Percentiles rank a stretch among this genome's conserved stretches.
These are phyloP conservation scores for Phytophthora syringae DNA, from an alignment of 352 stramenopile species.

Conservation along the genomic window DNA sequence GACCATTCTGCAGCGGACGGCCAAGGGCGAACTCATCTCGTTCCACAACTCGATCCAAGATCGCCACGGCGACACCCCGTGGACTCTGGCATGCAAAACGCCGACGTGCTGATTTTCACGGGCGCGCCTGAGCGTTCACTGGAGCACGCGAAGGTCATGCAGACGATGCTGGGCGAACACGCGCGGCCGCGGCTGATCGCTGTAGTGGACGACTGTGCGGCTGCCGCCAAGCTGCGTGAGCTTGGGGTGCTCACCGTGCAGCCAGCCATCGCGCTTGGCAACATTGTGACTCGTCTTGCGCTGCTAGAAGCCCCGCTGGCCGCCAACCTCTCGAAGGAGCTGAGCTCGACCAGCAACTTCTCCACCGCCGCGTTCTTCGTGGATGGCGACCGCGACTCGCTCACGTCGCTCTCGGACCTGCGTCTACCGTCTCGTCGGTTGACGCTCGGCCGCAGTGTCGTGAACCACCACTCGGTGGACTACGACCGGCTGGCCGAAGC, in stretches of 20 bases:
- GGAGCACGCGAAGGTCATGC: slow-evolving; percentile 59
- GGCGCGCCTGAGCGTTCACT: slow-evolving; percentile 51
- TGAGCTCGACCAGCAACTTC: slow-evolving; percentile 46
- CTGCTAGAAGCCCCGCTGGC: slow-evolving; percentile 52
- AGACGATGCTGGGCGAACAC: slow-evolving; percentile 48
- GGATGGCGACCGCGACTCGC: slow-evolving; percentile 44
- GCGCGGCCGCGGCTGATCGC: slow-evolving; percentile 57
- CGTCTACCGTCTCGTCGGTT: slow-evolving; percentile 39
- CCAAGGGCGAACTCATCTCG: slow-evolving; percentile 66
- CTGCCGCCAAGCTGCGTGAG: slow-evolving; percentile 50
- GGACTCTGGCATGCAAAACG: slow-evolving; percentile 42
- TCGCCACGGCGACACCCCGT: slow-evolving; percentile 22
- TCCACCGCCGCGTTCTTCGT: slow-evolving; percentile 60
- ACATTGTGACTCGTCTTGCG: slow-evolving; percentile 65
- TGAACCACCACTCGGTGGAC: slow-evolving; percentile 72
- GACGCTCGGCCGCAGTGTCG: slow-evolving; percentile 59
- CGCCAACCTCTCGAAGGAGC: slow-evolving; percentile 44
- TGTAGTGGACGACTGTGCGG: slow-evolving; percentile 49
- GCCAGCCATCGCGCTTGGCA: slow-evolving; percentile 68
- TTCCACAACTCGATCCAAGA: slow-evolving; percentile 69
- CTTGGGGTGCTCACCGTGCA: slow-evolving; percentile 67
- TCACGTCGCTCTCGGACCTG: slow-evolving; percentile 54
- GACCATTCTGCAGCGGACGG: slow-evolving; percentile 55
- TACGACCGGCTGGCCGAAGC: slow-evolving; percentile 52
- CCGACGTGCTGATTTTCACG: slow-evolving; percentile 67